phyloP scores from a whole-genome alignment of 2,329 filamentous ascomycete genomes.

The Verticillium nonalfalfae region DNA sequence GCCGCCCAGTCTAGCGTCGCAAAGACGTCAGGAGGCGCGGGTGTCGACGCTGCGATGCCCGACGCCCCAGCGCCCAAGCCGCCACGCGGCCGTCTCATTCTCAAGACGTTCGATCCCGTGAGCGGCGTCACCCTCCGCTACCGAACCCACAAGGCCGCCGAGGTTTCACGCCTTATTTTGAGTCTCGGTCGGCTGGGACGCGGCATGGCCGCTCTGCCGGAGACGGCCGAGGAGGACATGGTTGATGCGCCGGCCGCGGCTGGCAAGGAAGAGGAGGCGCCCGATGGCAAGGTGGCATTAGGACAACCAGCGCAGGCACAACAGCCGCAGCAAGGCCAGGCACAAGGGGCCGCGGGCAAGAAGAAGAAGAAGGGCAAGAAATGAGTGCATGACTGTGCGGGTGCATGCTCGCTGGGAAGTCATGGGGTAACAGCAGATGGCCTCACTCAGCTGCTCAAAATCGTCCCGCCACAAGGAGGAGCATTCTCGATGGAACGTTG shows the following conservation, averaged over 20 bases:
- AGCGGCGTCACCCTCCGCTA: conserved; percentile 86
- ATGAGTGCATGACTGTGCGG: conserved; percentile 27
- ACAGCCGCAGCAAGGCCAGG: conserved; percentile 5
- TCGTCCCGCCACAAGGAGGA: not conserved
- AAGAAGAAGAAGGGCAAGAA: conserved; percentile 71
- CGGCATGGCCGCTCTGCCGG: conserved; percentile 54
- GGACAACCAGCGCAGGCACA: conserved; percentile 17
- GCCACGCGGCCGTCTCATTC: conserved; percentile 62
- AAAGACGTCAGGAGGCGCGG: conserved; percentile 18
- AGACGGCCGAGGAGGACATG: conserved; percentile 33
- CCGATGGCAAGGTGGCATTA: conserved; percentile 20
- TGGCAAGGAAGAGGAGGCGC: conserved; percentile 21
- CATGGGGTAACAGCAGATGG: too few species aligned
- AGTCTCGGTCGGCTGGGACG: conserved; percentile 71
- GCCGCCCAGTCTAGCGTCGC: conserved; percentile 26
- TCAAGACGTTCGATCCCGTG: conserved; percentile 85
- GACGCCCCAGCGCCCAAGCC: conserved; percentile 30
- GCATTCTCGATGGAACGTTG: too few species aligned
- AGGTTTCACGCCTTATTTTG: conserved; percentile 77
- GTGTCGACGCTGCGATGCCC: conserved; percentile 20
- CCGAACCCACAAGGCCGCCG: conserved; percentile 81
- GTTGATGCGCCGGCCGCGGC: conserved; percentile 26
- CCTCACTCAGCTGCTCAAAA: not conserved
- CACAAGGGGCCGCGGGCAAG: conserved; percentile 36
- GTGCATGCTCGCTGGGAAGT: too few species aligned